Base-by-base conservation (phyloP, 1,284 basidiomycete species). In the Psilocybe mexicana region DNA sequence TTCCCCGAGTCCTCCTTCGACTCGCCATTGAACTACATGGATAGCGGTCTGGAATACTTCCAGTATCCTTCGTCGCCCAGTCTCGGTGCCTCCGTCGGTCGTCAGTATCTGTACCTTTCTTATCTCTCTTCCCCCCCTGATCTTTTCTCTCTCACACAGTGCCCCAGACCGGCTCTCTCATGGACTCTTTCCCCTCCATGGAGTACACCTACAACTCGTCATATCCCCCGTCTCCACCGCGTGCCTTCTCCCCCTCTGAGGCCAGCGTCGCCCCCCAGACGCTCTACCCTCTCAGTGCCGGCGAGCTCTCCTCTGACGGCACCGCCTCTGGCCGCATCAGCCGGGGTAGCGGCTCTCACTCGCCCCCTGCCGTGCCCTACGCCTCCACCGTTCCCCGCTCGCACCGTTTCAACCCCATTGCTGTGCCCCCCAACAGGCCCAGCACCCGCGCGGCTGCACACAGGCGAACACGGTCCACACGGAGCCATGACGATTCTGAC, bases 361-460 rank as follows among this genome's bases (percentile, higher is more conserved):
- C 87, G 36, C 84, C 87, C 43, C 79, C 82, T 35, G 79, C 80
- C 51, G 75, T 83, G 61, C 76, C 75, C 55, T 85, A 79, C 63
- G 65, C 74, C 60, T 80, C 87, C 23, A 76, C 85, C 42, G 80
- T 90, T 36, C 87, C 88, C 18, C 79, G 86, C 63, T 87, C 87
- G 50, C 76, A 86, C 66, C 87, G 88, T 64, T 90, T 82, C 80
- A 89, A 89, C 76, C 88, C 88, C 5, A 83, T 91, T 67, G 81
- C 79, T 60, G 73, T 80, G 12, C 78, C 84, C 36, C 70, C 79
- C 58, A 76, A 78, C 51, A 76, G 82, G 51, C 73, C 79, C 54
- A 74, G 76, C 60, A 67, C 69, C 45, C 71, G 74, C 61, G 72
- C 70, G 44, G 69, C 72, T 50, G 67, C 72, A 35, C 74, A 76